phyloP scores from a whole-genome alignment of 257 asterid genomes.

The Petrea volubilis region DNA sequence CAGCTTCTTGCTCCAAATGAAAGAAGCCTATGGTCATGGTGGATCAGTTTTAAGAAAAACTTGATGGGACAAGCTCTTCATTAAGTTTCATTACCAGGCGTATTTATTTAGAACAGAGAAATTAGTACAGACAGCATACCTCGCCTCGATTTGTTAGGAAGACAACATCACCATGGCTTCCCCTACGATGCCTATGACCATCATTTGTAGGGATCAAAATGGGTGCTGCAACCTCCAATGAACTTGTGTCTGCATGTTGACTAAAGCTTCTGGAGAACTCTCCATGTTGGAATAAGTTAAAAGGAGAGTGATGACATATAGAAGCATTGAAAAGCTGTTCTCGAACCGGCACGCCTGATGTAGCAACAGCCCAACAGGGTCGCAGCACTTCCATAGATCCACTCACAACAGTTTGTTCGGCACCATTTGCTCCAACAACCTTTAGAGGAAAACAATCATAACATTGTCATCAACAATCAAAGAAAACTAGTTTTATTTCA shows the following conservation, averaged over 20 bases:
- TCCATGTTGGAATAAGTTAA: slow-evolving; percentile 81
- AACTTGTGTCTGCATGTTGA: slow-evolving; percentile 52
- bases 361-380: slow-evolving; percentile 99
- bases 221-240: slow-evolving; percentile 93
- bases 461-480: slow-evolving; percentile 1
- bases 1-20: background rate
- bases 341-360: slow-evolving; percentile 94
- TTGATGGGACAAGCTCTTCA: background rate
- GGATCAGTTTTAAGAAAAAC: background rate
- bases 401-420: slow-evolving; percentile 89
- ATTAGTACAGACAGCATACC: slow-evolving; percentile 45
- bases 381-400: slow-evolving; percentile 95
- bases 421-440: slow-evolving; percentile 98
- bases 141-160: slow-evolving; percentile 97
- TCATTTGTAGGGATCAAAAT: slow-evolving; percentile 81
- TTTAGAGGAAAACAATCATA: slow-evolving; percentile 27
- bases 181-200: slow-evolving; percentile 86
- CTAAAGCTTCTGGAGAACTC: slow-evolving; percentile 77
- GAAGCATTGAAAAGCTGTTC: slow-evolving; percentile 98
- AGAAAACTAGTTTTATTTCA: background rate
- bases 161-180: slow-evolving; percentile 91
- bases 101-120: background rate
- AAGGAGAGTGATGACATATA: slow-evolving; percentile 88
- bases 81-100: slow-evolving; percentile 1
- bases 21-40: background rate